Evolutionary conservation across 2,329 filamentous ascomycete species (phyloP).

Genomic region (Orbilia ellipsospora): DNA sequence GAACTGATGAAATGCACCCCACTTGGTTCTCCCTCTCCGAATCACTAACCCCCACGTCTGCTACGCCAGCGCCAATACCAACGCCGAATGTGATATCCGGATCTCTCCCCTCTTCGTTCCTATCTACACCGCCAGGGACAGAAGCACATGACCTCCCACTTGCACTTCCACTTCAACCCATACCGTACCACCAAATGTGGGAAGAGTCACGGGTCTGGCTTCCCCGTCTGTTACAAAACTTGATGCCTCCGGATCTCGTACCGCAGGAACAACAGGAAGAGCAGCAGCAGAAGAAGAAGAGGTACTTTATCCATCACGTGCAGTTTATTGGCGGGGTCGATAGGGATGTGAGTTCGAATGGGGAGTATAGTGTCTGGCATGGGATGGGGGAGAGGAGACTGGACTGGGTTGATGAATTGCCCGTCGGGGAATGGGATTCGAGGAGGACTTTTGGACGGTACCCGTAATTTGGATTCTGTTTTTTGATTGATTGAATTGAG

Average conservation of each 20-base stretch:
- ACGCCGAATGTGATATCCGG: slow-evolving; percentile 15
- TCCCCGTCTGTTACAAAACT: slow-evolving; percentile 44
- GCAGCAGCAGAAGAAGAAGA: neutral
- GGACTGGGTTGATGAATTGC: slow-evolving; percentile 54
- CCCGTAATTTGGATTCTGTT: slow-evolving; percentile 10
- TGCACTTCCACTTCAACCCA: slow-evolving; percentile 26
- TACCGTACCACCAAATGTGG: slow-evolving; percentile 58
- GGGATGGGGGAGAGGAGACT: slow-evolving; percentile 54
- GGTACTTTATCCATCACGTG: slow-evolving; percentile 57
- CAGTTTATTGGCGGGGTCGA: slow-evolving; percentile 56
- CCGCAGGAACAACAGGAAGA: neutral
- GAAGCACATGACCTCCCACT: slow-evolving; percentile 1
- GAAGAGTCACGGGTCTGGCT: slow-evolving; percentile 58
- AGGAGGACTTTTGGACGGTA: slow-evolving; percentile 18
- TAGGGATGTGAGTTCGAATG: slow-evolving; percentile 49
- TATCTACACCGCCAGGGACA: slow-evolving; percentile 23
- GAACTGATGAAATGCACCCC: slow-evolving; percentile 59
- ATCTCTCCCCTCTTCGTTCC: slow-evolving; percentile 24
- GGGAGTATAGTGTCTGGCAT: slow-evolving; percentile 57
- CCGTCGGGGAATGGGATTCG: slow-evolving; percentile 20
- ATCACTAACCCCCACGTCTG: slow-evolving; percentile 32
- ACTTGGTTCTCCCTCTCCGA: slow-evolving; percentile 56
- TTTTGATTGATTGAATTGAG: too few species aligned
- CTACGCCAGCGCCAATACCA: neutral
- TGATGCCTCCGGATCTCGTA: neutral